Evolutionary conservation across 495 filamentous ascomycete genomes (phyloP).

Genomic region (Daldinia grandis): DNA sequence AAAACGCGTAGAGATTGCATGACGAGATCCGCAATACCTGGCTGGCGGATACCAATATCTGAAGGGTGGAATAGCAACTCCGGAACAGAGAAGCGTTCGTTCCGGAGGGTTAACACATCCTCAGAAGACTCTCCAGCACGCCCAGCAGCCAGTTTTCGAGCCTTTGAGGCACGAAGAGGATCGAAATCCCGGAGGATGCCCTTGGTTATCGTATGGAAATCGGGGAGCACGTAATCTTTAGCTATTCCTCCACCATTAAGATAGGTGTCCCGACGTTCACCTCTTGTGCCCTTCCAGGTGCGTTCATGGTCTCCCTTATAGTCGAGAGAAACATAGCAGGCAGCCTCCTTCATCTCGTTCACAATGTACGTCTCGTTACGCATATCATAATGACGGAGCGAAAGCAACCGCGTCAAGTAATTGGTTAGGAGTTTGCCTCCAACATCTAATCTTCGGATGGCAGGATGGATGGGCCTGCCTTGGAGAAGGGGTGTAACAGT

Average conservation of each 20-base stretch:
- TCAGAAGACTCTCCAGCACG: slow-evolving; percentile 69
- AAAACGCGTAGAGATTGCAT: slow-evolving; percentile 81
- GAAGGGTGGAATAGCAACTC: slow-evolving; percentile 87
- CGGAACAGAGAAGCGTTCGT: slow-evolving; percentile 90
- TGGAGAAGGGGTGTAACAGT: slow-evolving; percentile 87
- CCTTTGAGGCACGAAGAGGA: slow-evolving; percentile 60
- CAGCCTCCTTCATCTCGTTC: slow-evolving; percentile 93
- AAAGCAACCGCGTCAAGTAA: slow-evolving; percentile 87
- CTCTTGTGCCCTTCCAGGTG: slow-evolving; percentile 81
- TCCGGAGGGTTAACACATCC: slow-evolving; percentile 84
- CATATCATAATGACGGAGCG: slow-evolving; percentile 92
- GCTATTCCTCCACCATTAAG: slow-evolving; percentile 74
- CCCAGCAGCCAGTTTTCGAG: slow-evolving; percentile 64
- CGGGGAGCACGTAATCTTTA: slow-evolving; percentile 91
- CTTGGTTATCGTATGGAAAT: slow-evolving; percentile 78
- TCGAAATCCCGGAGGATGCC: slow-evolving; percentile 83
- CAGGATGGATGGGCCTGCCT: slow-evolving; percentile 80
- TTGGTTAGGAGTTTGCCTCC: slow-evolving; percentile 97
- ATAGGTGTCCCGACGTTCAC: slow-evolving; percentile 55
- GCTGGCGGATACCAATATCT: slow-evolving; percentile 88
- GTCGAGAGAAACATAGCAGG: slow-evolving; percentile 82
- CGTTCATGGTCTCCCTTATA: slow-evolving; percentile 82
- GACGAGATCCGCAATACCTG: slow-evolving; percentile 80
- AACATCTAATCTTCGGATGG: slow-evolving; percentile 85
- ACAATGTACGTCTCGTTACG: slow-evolving; percentile 90